Evolutionary conservation across 306 rosid species (phyloP), one percentile per base, ranked within the genome.

Genomic region (Cyclanthera cordifolia): DNA sequence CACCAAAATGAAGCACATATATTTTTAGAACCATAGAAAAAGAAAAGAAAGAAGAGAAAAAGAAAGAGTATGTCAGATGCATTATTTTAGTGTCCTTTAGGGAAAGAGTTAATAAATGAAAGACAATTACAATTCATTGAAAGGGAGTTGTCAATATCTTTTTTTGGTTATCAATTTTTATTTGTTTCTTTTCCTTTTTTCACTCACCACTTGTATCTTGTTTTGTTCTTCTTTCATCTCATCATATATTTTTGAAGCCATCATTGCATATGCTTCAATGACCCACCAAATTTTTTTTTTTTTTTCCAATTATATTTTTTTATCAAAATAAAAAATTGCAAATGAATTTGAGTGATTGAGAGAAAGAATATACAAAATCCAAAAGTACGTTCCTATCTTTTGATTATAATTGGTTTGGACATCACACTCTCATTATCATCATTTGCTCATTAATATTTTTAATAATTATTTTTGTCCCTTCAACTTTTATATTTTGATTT

Each of bases 61-160:
- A 54, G 5, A 10, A 23, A 57, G 20, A 58, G 23, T 21, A 30
- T 58, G 65, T 58, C 65, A 58, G 65, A 6, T 0, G 65, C 65
- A 58, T 58, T 58, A 58, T 58, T 58, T 58, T 15, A 28, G 23
- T 58, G 65, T 58, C 65, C 65, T 58, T 58, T 58, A 28, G 65
- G n/a, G 9, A 12, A 27, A 58, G 21, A 54, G 60, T 24, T 54
- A 58, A 58, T 34, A 34, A 34, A 15, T 58, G 41, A 23, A 58
- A 24, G 65, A 58, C 65, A 58, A 58, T 58, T 58, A 58, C 65
- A 58, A 28, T 32, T 58, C 65, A 58, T 14, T 27, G 65, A 58
- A 28, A 58, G 65, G 30, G 65, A 58, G 65, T 58, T 58, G 20
- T 58, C 65, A 28, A 58, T 0, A 54, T 54, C 8, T 54, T 54